Base-by-base conservation (phyloP, 495 filamentous ascomycete species). In the Ascobolus immersus region DNA sequence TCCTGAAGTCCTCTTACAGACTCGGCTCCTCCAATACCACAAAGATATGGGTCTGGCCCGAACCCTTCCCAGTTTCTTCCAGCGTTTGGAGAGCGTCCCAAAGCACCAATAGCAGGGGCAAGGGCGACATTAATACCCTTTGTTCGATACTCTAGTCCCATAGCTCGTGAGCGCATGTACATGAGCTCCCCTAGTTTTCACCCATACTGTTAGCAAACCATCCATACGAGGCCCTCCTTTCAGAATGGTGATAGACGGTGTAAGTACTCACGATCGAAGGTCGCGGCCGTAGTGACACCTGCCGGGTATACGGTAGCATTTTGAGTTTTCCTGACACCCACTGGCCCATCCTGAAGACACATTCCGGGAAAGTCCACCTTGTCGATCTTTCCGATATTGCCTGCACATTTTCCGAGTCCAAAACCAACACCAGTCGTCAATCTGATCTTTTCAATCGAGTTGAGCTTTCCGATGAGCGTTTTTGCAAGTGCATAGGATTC, bases 11-110 rank as follows among this genome's bases (percentile, higher is more conserved):
- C 68, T 17, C 51, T 40, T 32, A 71, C 59, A 0, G 64, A 65
- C 35, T 63, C 52, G 4, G 54, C 61, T 34, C 64, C 62, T 2
- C 55, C 56, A 13, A 66, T 52, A 14, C 69, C 67, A 15, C 55
- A 57, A 17, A 72, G 54, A 21, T 57, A 60, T 1, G 71, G 71
- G 45, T 76, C 71, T 4, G 63, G 56, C 4, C 68, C 64, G 44
- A 76, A 76, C 2, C 62, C 64, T 44, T 76, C 71, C 66, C 69
- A 74, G 35, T 62, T 70, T 21, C 71, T 54, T 7, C 71, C 71
- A 2, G 66, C 69, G 13, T 59, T 52, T 0, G 69, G 67, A 34
- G 67, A 64, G 8, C 69, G 52, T 2, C 65, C 65, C 3, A 67
- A 39, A 0, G 62, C 61, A 10, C 65, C 65, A 9, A 54, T 54